These are phyloP conservation scores for Sugiyamaella floridensis DNA, from an alignment of 805 yeast genomes.

Conservation along the genomic window DNA sequence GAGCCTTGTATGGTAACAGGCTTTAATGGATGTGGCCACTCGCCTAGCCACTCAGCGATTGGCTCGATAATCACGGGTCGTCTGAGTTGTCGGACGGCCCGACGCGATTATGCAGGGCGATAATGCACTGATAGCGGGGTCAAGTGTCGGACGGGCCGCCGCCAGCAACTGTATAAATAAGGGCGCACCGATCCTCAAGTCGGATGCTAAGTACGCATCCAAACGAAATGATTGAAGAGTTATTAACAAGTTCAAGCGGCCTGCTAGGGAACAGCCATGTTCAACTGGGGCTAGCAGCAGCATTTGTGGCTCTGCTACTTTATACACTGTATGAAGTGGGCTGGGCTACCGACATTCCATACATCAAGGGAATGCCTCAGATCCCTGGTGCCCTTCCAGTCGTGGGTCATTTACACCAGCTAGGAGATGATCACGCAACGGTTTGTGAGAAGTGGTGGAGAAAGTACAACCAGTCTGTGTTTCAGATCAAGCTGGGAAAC, in stretches of 20 bases:
- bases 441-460: slow-evolving; percentile 29
- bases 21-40: no score
- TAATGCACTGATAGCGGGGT: not conserved
- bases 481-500: slow-evolving; percentile 57
- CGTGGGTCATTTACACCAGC: slow-evolving; percentile 28
- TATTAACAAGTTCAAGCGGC: not conserved
- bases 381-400: slow-evolving; percentile 29
- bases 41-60: no score
- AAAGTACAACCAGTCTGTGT: slow-evolving; percentile 35
- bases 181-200: not conserved
- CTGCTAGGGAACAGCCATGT: not conserved
- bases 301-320: not conserved
- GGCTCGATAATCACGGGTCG: no score
- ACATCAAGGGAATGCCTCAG: slow-evolving; percentile 29
- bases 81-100: not conserved
- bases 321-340: slow-evolving; percentile 7
- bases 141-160: not conserved
- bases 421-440: slow-evolving; percentile 31
- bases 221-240: not conserved
- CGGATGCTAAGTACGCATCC: not conserved
- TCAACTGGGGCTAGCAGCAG: not conserved
- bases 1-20: no score
- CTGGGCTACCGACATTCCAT: slow-evolving; percentile 22
- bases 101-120: not conserved
- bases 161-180: not conserved